Percentiles rank a stretch among this genome's conserved stretches.
phyloP scores from a whole-genome alignment of 345 rosid genomes.

The Luvunga scandens region DNA sequence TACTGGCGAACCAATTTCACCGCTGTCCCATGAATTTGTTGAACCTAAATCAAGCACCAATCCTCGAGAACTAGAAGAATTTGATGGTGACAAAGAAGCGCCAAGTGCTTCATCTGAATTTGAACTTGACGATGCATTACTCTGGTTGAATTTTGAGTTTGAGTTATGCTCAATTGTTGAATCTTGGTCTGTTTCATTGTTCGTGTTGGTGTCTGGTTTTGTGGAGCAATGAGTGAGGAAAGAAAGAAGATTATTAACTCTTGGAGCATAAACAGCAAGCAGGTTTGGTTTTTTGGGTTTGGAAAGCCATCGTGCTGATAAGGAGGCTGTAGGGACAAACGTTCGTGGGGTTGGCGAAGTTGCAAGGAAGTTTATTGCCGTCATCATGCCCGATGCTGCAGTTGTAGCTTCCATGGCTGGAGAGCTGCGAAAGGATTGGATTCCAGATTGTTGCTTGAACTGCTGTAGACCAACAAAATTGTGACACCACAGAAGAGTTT shows the following conservation, averaged over 20 bases:
- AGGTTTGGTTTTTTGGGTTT: conserved; percentile 14
- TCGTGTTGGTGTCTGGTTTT: conserved; percentile 35
- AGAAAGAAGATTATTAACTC: conserved; percentile 9
- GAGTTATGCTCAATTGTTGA: conserved; percentile 19
- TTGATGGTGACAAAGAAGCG: conserved; percentile 17
- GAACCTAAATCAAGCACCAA: conserved; percentile 61
- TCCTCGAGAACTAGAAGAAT: conserved; percentile 35
- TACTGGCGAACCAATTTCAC: conserved; percentile 78
- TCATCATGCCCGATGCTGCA: conserved; percentile 26
- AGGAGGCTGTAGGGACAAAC: conserved; percentile 11
- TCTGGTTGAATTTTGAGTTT: not conserved
- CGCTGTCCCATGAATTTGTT: conserved; percentile 58
- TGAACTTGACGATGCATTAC: conserved; percentile 4
- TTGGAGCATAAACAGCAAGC: conserved; percentile 17
- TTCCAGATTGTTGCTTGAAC: not conserved
- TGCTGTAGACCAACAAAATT: conserved; percentile 6
- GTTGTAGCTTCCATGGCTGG: conserved; percentile 21
- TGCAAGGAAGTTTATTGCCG: conserved; percentile 28
- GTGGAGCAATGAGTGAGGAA: conserved; percentile 52
- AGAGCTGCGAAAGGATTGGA: not conserved
- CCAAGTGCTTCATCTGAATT: conserved; percentile 16
- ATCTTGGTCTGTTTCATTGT: conserved; percentile 27
- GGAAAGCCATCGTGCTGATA: conserved; percentile 25
- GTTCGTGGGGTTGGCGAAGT: conserved; percentile 17
- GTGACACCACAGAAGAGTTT: conserved; percentile 1